Percentiles rank a stretch among this genome's conserved stretches.
Evolutionary conservation across 139 green algal species (phyloP).

Genomic region (Gonium pectorale): DNA sequence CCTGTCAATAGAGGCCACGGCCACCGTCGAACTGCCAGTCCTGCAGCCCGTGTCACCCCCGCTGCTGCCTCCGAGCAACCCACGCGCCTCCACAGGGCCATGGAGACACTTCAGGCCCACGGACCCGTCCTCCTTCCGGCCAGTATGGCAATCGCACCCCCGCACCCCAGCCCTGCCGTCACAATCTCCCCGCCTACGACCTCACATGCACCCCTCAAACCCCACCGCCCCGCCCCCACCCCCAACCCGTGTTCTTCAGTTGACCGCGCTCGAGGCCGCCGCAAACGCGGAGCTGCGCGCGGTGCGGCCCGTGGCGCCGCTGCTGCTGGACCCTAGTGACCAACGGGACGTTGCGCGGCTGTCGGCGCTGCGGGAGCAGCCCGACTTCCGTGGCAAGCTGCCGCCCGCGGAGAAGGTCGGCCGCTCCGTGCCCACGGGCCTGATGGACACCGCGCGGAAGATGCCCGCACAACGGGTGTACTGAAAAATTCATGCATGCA

Average conservation of each 20-base stretch:
- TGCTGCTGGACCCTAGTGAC: slow-evolving; percentile 44
- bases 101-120: no score
- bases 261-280: slow-evolving; percentile 11
- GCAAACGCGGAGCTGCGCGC: slow-evolving; percentile 28
- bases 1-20: no score
- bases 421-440: no score
- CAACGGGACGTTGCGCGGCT: slow-evolving; percentile 12
- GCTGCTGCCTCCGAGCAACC: no score
- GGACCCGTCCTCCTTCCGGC: no score
- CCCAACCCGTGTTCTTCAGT: neutral
- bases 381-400: slow-evolving; percentile 24
- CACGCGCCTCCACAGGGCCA: no score
- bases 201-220: neutral
- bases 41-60: no score
- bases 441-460: no score
- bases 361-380: neutral
- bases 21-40: no score
- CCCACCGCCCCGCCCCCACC: neutral
- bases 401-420: slow-evolving; percentile 35
- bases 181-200: neutral
- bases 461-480: no score
- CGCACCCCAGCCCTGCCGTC: neutral
- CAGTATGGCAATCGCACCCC: no score
- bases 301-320: neutral
- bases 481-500: no score